A percentile compares a stretch with the other conserved stretches of the same genome.
Evolutionary conservation across 73 alveolate species (phyloP).

Genomic region (Halteria grandinella): DNA sequence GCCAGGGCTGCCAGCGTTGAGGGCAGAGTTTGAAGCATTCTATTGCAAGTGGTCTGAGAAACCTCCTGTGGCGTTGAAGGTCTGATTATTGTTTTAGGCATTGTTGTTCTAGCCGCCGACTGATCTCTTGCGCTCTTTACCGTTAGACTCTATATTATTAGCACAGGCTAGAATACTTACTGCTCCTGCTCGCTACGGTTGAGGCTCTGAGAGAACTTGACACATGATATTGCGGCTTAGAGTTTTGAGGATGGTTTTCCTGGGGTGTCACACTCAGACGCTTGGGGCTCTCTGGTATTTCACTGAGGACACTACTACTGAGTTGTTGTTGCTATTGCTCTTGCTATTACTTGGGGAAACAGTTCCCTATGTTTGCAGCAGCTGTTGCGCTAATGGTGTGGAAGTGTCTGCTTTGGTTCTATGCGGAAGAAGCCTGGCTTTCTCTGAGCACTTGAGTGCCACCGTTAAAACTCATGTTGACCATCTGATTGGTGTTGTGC

Average conservation of each 20-base stretch:
- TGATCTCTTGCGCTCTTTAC: neutral
- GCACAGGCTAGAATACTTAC: neutral
- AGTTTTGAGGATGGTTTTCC: neutral
- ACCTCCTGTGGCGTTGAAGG: neutral
- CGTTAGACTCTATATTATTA: constrained; percentile 9
- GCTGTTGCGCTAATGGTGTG: neutral
- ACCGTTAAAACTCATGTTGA: constrained; percentile 1
- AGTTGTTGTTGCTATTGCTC: too few relatives aligned
- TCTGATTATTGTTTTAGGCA: neutral
- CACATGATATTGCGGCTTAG: neutral
- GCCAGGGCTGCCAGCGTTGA: neutral
- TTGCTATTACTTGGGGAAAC: too few relatives aligned
- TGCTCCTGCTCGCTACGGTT: neutral
- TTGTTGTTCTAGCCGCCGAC: neutral
- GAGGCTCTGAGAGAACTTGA: neutral
- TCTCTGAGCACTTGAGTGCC: neutral
- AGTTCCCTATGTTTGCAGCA: too few relatives aligned
- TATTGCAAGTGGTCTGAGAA: neutral
- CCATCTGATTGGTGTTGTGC: too few relatives aligned
- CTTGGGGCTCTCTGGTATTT: constrained; percentile 38
- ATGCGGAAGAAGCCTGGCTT: neutral
- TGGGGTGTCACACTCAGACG: constrained; percentile 2
- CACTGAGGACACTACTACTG: too few relatives aligned
- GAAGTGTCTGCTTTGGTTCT: constrained; percentile 7
- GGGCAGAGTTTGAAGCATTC: too few relatives aligned